A percentile compares a stretch with the other conserved stretches of the same genome.
Evolutionary conservation across 768 basidiomycete species (phyloP).

Genomic region (Xerocomus spinulosus): DNA sequence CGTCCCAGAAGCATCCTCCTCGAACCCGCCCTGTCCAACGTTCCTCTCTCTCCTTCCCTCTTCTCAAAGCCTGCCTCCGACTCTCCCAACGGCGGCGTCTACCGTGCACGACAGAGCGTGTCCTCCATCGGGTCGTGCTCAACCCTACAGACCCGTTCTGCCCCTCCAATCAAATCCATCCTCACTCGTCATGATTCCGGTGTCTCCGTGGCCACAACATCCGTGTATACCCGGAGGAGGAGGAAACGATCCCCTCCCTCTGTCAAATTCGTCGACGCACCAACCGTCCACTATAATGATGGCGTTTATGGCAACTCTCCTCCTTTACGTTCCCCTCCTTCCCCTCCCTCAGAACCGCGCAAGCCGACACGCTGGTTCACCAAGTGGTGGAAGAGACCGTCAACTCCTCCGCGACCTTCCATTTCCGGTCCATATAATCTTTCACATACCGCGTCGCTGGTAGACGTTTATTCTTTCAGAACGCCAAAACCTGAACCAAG

Average conservation of each 20-base stretch:
- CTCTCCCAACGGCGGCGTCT: constrained; percentile 11
- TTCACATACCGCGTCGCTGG: constrained; percentile 31
- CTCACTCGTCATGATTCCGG: constrained; percentile 50
- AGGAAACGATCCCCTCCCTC: constrained; percentile 39
- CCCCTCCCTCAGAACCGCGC: constrained; percentile 8
- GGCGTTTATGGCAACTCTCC: constrained; percentile 11
- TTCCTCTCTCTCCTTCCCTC: constrained; percentile 8
- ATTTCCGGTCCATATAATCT: constrained; percentile 32
- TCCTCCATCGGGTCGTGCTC: constrained; percentile 38
- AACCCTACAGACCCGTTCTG: constrained; percentile 23
- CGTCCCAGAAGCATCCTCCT: constrained; percentile 29
- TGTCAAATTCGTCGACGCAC: constrained; percentile 67
- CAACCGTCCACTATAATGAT: constrained; percentile 50
- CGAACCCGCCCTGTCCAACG: constrained; percentile 12
- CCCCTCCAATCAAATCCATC: constrained; percentile 47
- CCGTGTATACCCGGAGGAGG: constrained; percentile 22
- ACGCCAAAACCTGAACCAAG: constrained; percentile 16
- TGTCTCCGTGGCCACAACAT: constrained; percentile 38
- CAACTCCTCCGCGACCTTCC: constrained; percentile 20
- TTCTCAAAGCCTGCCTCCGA: constrained; percentile 19
- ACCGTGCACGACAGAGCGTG: constrained; percentile 33
- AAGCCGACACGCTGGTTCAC: constrained; percentile 21
- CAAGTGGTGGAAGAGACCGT: constrained; percentile 25
- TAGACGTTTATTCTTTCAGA: constrained; percentile 18
- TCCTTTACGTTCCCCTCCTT: constrained; percentile 13